Evolutionary conservation across 345 rosid genomes (phyloP).

Genomic region (Gossypium arboreum): DNA sequence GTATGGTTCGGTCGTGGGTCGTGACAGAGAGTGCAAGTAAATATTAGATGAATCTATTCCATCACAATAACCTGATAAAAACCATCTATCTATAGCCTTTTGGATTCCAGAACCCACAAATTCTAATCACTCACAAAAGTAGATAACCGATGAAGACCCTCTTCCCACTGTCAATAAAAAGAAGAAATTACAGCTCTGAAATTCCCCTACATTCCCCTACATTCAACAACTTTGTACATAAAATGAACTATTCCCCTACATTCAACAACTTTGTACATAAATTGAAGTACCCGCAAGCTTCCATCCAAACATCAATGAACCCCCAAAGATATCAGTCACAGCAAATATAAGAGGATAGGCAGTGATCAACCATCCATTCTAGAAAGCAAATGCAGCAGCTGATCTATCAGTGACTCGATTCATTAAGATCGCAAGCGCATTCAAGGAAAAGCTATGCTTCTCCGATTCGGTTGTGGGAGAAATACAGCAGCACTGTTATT

Average conservation of each 20-base stretch:
- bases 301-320: neutral
- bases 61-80: no score
- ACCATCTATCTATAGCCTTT: no score
- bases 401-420: neutral
- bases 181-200: neutral
- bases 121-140: no score
- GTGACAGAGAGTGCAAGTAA: no score
- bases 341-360: neutral
- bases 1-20: no score
- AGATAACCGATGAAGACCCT: neutral
- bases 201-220: neutral
- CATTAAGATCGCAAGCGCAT: neutral
- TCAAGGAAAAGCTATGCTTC: neutral
- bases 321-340: neutral
- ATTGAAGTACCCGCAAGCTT: neutral
- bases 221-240: no score
- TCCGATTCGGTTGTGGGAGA: neutral
- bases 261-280: neutral
- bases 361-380: neutral
- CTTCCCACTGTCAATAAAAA: neutral
- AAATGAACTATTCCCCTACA: neutral
- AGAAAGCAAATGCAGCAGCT: constrained; percentile 1
- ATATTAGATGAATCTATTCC: no score
- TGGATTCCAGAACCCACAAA: no score
- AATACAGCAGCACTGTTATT: neutral